These are phyloP conservation scores for Gelatoporia subvermispora DNA, from an alignment of 768 basidiomycete genomes.

Conservation along the genomic window DNA sequence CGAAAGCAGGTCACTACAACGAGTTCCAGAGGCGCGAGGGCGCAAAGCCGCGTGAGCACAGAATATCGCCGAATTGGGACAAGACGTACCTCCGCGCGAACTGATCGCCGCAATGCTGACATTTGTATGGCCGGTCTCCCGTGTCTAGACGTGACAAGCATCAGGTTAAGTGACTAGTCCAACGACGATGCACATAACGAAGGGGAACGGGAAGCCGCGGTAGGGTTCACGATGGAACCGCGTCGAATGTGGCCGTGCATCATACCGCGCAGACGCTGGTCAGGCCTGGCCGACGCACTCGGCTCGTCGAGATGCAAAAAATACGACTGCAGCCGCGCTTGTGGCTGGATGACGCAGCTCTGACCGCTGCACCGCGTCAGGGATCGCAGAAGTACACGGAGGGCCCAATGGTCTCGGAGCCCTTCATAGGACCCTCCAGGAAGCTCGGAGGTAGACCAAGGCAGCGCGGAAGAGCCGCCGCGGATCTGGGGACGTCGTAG, in stretches of 20 bases:
- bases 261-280: not conserved
- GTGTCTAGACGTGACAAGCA: conserved; percentile 55
- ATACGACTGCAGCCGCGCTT: not conserved
- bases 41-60: not conserved
- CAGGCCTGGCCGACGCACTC: no score
- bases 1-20: conserved; percentile 70
- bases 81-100: conserved; percentile 70
- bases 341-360: no score
- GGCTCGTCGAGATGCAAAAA: not conserved
- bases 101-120: conserved; percentile 83
- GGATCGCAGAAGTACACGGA: no score
- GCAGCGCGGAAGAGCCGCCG: no score
- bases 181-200: conserved; percentile 1
- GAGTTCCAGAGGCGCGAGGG: conserved; percentile 1
- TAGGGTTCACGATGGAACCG: conserved; percentile 3
- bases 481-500: no score
- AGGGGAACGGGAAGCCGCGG: not conserved
- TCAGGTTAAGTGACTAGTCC: conserved; percentile 9
- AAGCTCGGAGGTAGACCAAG: no score
- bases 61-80: not conserved
- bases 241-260: not conserved
- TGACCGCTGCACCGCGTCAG: no score
- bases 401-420: no score
- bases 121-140: conserved; percentile 87
- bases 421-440: no score